Conservation (phyloP, 2,329 filamentous ascomycete genomes). For the Raffaelea arxii region DNA sequence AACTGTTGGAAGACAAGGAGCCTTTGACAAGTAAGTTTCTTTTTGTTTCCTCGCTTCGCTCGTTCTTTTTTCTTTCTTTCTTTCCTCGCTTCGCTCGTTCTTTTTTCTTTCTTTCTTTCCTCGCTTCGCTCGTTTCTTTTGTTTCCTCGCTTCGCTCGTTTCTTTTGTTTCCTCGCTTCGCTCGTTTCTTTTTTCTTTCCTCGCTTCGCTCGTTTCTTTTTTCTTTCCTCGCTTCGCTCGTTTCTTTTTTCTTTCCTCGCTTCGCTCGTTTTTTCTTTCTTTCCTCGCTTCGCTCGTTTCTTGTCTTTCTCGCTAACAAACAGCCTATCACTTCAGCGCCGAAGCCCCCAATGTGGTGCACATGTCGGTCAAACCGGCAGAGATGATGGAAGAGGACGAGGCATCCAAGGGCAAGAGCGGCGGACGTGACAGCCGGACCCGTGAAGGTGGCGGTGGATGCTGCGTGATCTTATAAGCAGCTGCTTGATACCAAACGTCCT, state of each 20-base stretch:
- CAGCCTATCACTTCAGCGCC: slow-evolving; percentile 70
- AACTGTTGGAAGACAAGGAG: slow-evolving; percentile 81
- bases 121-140: neutral
- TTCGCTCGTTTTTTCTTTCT: neutral
- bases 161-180: neutral
- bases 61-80: neutral
- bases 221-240: neutral
- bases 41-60: neutral
- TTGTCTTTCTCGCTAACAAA: neutral
- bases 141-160: neutral
- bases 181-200: neutral
- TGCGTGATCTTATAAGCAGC: slow-evolving; percentile 41
- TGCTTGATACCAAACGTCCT: no score
- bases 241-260: neutral
- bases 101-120: no score
- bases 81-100: neutral
- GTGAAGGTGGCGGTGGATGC: slow-evolving; percentile 33
- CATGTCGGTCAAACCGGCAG: slow-evolving; percentile 84
- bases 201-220: neutral
- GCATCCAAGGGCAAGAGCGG: slow-evolving; percentile 54
- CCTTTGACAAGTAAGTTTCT: slow-evolving; percentile 62
- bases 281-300: neutral
- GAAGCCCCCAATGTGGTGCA: slow-evolving; percentile 80
- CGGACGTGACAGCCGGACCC: slow-evolving; percentile 27
- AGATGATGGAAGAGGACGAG: slow-evolving; percentile 73